Conservation (phyloP, 257 asterid species). For the Jaltomata sinuosa region DNA sequence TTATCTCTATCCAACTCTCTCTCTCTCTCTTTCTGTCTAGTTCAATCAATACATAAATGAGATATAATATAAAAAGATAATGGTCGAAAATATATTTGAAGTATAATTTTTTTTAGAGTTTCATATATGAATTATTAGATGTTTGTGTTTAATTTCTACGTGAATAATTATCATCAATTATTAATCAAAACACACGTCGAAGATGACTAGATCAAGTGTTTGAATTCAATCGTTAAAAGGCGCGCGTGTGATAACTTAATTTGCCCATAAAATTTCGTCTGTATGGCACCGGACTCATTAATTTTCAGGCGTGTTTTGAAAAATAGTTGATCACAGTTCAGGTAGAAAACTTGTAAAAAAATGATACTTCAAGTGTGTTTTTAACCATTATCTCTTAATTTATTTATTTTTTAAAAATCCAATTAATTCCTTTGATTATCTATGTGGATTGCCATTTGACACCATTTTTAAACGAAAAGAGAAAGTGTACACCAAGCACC, state of each 20-base stretch:
- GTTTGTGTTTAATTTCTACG: background rate
- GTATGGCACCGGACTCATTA: background rate
- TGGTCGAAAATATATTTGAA: background rate
- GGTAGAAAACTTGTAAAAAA: background rate
- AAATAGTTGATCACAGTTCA: background rate
- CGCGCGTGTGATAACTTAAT: background rate
- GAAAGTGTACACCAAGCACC: no score
- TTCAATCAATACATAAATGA: background rate
- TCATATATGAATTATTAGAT: background rate
- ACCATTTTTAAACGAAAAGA: no score
- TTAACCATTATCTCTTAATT: no score
- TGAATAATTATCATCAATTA: background rate
- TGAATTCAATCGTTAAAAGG: background rate
- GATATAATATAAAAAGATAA: background rate
- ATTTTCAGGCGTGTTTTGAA: background rate
- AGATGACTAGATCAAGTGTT: background rate
- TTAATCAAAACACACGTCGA: background rate
- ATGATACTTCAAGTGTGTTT: background rate
- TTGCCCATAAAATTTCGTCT: background rate
- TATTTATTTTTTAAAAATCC: no score
- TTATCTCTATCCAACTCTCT: background rate
- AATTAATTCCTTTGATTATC: no score
- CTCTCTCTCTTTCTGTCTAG: background rate
- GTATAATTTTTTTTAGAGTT: background rate
- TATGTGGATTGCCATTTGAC: no score